phyloP scores from a whole-genome alignment of 257 asterid species.

The Penstemon davidsonii region DNA sequence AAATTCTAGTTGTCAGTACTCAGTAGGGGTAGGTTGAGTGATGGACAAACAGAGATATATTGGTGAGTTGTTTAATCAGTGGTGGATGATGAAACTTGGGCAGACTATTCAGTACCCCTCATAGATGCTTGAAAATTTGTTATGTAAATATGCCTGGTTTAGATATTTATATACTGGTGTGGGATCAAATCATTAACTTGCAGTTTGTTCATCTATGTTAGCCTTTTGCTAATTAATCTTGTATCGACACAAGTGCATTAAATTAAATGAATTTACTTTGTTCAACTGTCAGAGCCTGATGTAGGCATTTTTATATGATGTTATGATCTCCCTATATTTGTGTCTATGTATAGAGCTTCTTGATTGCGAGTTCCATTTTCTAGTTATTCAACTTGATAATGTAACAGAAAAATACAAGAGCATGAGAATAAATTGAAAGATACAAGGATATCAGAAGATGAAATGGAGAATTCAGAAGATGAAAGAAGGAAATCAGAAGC shows the following conservation, averaged over 20 bases:
- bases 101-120: not conserved
- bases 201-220: not conserved
- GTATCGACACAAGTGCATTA: too few relatives aligned
- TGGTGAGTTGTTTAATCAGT: not conserved
- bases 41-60: not conserved
- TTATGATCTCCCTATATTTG: not conserved
- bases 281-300: not conserved
- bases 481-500: slow-evolving; percentile 42
- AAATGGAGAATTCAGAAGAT: slow-evolving; percentile 37
- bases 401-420: slow-evolving; percentile 61
- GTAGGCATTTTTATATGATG: not conserved
- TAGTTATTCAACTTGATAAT: slow-evolving; percentile 9
- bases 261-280: not conserved
- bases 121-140: not conserved
- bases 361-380: not conserved
- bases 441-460: slow-evolving; percentile 34
- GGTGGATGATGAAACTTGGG: not conserved
- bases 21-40: not conserved
- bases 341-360: not conserved
- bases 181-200: not conserved
- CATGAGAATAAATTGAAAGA: slow-evolving; percentile 47
- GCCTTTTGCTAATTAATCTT: not conserved
- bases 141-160: not conserved
- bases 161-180: not conserved
- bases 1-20: not conserved